Evolutionary conservation across 148 eudicot genomes (phyloP).

Genomic region (Rhododendron simsii): DNA sequence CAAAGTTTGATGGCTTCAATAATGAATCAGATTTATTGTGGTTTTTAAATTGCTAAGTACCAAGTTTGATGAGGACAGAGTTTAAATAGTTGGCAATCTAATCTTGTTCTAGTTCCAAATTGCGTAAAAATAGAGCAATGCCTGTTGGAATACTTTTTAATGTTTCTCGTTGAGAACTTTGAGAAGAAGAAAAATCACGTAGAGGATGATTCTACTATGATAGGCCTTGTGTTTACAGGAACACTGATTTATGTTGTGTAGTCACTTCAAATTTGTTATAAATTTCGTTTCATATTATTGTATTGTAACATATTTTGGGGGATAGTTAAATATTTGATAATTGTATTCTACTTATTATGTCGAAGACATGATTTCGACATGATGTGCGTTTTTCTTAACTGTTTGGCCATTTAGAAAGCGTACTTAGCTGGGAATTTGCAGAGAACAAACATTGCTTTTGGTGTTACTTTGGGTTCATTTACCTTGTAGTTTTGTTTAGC

Average conservation of each 20-base stretch:
- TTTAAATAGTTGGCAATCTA: background rate
- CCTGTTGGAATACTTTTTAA: background rate
- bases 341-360: background rate
- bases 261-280: background rate
- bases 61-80: background rate
- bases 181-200: background rate
- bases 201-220: background rate
- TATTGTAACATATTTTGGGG: background rate
- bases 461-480: background rate
- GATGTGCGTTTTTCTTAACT: background rate
- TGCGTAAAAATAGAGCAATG: background rate
- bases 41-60: background rate
- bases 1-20: background rate
- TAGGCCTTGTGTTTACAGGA: background rate
- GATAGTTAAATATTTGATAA: background rate
- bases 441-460: background rate
- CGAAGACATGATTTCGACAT: background rate
- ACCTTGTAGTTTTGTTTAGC: background rate
- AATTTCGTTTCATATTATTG: background rate
- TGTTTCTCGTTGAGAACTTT: background rate
- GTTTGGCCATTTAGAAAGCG: background rate
- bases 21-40: background rate
- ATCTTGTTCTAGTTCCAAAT: background rate
- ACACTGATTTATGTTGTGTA: background rate
- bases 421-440: background rate